A percentile compares a stretch with the other conserved stretches of the same genome.
Evolutionary conservation across 805 yeast species (phyloP).

Genomic region (Lachancea lanzarotensis): DNA sequence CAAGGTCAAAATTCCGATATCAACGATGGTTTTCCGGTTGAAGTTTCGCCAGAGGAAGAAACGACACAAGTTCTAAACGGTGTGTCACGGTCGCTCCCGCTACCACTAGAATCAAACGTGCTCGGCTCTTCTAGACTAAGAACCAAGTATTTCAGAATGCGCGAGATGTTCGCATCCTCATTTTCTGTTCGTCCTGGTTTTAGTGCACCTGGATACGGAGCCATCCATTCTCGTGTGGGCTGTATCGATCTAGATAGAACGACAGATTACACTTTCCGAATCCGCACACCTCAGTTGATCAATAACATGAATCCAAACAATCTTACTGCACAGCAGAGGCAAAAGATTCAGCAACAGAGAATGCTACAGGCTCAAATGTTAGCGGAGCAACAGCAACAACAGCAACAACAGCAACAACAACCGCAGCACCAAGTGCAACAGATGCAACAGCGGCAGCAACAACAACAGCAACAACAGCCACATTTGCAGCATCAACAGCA

Average conservation of each 20-base stretch:
- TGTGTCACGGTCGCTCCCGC: conserved; percentile 68
- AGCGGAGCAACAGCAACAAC: conserved; percentile 27
- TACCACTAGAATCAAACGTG: conserved; percentile 75
- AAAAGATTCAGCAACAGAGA: conserved; percentile 22
- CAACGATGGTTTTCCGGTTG: conserved; percentile 13
- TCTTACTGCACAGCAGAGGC: conserved; percentile 22
- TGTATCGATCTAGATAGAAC: conserved; percentile 69
- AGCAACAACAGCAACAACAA: conserved; percentile 2
- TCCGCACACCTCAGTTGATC: conserved; percentile 42
- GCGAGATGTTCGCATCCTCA: conserved; percentile 92
- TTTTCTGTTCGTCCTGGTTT: conserved; percentile 29
- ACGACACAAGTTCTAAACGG: conserved; percentile 89
- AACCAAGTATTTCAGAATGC: conserved; percentile 71
- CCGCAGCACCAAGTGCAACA: conserved; percentile 2
- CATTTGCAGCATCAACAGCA: conserved; percentile 3
- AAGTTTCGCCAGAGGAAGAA: conserved; percentile 83
- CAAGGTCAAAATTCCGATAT: conserved; percentile 18
- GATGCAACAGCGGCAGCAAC: conserved; percentile 1
- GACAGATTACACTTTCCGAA: conserved; percentile 52
- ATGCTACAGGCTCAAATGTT: conserved; percentile 27
- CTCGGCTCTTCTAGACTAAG: conserved; percentile 65
- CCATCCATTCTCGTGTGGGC: conserved; percentile 54
- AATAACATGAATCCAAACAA: conserved; percentile 19
- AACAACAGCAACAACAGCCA: conserved; percentile 2
- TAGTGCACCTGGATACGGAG: conserved; percentile 54